These are phyloP conservation scores for Geotrichum aggregatum DNA, from an alignment of 1,139 yeast species.

Conservation along the genomic window DNA sequence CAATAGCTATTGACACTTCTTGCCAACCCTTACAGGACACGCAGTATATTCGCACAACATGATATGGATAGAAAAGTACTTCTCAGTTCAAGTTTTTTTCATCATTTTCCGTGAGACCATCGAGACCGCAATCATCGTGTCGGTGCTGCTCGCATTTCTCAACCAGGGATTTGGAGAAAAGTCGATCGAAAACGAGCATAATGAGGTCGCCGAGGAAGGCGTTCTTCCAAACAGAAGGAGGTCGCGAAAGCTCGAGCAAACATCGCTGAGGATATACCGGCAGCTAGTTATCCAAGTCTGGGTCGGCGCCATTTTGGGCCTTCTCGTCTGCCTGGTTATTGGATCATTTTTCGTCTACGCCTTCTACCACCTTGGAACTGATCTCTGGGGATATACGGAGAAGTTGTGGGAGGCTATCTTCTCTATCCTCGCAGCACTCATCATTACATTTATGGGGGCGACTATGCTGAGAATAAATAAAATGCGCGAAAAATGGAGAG, in stretches of 20 bases:
- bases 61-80: conserved; percentile 45
- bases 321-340: conserved; percentile 65
- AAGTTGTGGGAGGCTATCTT: conserved; percentile 92
- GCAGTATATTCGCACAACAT: background rate
- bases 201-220: conserved; percentile 2
- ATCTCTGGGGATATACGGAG: conserved; percentile 81
- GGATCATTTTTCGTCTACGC: conserved; percentile 88
- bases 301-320: conserved; percentile 69
- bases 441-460: conserved; percentile 85
- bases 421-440: conserved; percentile 73
- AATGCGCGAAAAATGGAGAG: conserved; percentile 87
- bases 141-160: conserved; percentile 77
- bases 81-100: conserved; percentile 77
- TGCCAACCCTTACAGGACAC: background rate
- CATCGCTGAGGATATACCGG: conserved; percentile 45
- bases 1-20: no score
- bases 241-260: background rate
- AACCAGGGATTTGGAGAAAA: conserved; percentile 49
- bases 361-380: conserved; percentile 74
- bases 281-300: conserved; percentile 70
- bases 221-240: background rate
- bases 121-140: conserved; percentile 82
- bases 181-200: conserved; percentile 12
- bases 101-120: conserved; percentile 82
- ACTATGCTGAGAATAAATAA: conserved; percentile 88